Base-by-base conservation (phyloP, 1,284 basidiomycete species). In the Trichosporon faecale region DNA sequence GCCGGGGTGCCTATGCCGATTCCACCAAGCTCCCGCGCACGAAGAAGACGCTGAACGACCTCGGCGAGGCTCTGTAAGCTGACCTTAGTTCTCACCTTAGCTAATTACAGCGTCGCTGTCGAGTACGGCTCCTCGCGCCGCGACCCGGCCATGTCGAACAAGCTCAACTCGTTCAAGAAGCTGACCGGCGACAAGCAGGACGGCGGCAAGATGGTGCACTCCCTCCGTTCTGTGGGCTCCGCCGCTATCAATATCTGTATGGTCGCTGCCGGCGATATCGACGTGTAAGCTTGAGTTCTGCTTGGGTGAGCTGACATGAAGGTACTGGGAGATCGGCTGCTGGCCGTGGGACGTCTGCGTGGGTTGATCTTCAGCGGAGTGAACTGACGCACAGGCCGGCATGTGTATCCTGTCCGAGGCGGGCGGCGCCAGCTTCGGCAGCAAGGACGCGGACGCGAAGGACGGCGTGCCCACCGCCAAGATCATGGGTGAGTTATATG, bases 391-490 rank as follows among this genome's bases (percentile, higher is more conserved):
- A 37, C 70, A 80, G 85, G 90, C 96, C 0, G 95, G 95, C 0
- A 89, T 93, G n/a, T 90, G 95, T 72, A 95, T 99, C 74, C 92
- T 93, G 0, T 87, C 92, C 73, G 96, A 98, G 82, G 93, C 95
- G 0, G 94, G 94, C 6, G 89, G 91, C 27, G 85, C 90, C 25
- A 88, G 91, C 35, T 90, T 90, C 29, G 93, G 92, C 49, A 88
- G 88, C 35, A 89, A 90, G 68, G 49, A 64, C 12, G 44, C 52
- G 16, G 29, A 25, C 23, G 65, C 35, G 18, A 88, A 89, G 66
- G 64, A 67, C 16, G 72, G 72, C 64, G 65, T 84, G 85, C 2
- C 74, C 87, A 83, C 81, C 84, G 88, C 91, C 67, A 88, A 88
- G 29, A 85, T 95, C 23, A 85, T 97, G 40, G 76, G 79, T 80